These are phyloP conservation scores for Acacia pycnantha DNA, from an alignment of 331 rosid genomes.

Conservation along the genomic window DNA sequence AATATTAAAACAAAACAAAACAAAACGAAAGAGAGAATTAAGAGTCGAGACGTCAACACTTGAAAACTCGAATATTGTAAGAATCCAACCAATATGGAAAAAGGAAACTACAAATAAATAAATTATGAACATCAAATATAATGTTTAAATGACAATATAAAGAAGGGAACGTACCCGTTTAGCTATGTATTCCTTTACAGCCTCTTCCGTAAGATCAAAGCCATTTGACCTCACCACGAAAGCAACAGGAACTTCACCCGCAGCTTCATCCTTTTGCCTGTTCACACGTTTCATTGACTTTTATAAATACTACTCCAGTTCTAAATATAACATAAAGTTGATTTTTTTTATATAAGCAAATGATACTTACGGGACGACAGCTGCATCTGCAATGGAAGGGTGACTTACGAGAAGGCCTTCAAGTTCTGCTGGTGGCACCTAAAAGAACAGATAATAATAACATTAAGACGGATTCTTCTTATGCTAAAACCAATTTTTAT, in stretches of 20 bases:
- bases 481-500: not conserved
- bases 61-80: not conserved
- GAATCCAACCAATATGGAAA: not conserved
- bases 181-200: conserved; percentile 67
- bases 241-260: conserved; percentile 95
- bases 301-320: not conserved
- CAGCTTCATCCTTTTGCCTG: conserved; percentile 81
- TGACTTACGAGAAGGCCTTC: conserved; percentile 82
- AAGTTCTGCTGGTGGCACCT: conserved; percentile 96
- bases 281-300: not conserved
- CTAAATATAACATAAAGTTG: no score
- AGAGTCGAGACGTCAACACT: not conserved
- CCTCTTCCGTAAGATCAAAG: conserved; percentile 61
- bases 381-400: conserved; percentile 86
- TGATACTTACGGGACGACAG: conserved; percentile 83
- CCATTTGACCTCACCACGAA: conserved; percentile 72
- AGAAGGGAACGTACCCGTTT: conserved; percentile 49
- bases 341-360: no score
- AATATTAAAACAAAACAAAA: no score
- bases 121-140: not conserved
- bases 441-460: not conserved
- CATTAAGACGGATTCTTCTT: not conserved
- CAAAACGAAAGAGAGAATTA: no score
- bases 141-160: not conserved
- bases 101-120: not conserved